Base-by-base conservation (phyloP, 169 alveolate genomes). In the Toxoplasma gondii region DNA sequence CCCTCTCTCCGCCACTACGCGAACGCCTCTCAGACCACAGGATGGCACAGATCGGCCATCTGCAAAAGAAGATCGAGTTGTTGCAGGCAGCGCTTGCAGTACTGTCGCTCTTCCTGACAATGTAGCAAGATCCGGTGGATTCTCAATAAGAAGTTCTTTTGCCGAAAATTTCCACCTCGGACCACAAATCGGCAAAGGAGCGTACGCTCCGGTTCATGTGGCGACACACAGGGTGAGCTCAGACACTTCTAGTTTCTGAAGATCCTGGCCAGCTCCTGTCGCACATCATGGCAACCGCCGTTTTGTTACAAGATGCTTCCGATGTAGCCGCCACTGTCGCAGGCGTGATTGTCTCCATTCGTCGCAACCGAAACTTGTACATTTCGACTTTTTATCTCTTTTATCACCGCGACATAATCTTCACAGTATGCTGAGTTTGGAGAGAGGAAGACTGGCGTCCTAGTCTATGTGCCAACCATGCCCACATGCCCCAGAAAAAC, bases 141-240 rank as follows among this genome's bases (percentile, higher is more conserved):
- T 0, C 43, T 34, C 78, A 64, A 29, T 19, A 24, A 90, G 74
- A 43, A 69, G 64, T 44, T 24, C 38, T 2, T 90, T 90, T n/a
- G 69, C 93, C 45, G 93, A 90, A 19, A 67, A 44, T 69, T 90
- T 90, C 34, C 38, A 29, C 74, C 70, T 90, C 31, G 93, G 88
- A 9, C 93, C 70, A 24, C 70, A 58, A 27, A 38, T 98, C 58
- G 98, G 99, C 1, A 93, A 97, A 92, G 99, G 99, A 0, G 98
- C 98, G 22, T 98, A 98, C 95, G 99, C 98, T 12, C 95, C 96
- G 22, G 99, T 98, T 7, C 97, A 96, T 94, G 94, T 95, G 34
- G 99, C 98, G 22, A 88, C 96, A 2, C 97, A 98, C 88, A 96
- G 96, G 41, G 93, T 90, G 44, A 70, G 41, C 38, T 44, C 70